Evolutionary conservation across 2,329 filamentous ascomycete genomes (phyloP).

Genomic region (Penicillium griseofulvum): DNA sequence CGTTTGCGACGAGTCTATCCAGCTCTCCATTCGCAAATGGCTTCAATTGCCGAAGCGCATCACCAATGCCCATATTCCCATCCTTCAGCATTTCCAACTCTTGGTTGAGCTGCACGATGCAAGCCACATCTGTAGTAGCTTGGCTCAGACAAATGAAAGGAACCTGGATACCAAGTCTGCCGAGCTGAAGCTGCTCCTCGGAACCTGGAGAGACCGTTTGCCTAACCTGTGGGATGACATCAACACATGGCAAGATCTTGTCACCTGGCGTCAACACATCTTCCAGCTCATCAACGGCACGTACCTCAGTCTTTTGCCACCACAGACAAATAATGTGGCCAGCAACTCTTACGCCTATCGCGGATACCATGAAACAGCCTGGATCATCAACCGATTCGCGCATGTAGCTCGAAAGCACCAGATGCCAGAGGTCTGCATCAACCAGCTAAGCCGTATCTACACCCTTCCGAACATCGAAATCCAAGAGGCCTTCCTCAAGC

Average conservation of each 20-base stretch:
- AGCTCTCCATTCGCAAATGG: conserved; percentile 97
- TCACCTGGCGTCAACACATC: conserved; percentile 99
- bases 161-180: conserved; percentile 94
- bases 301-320: conserved; percentile 80
- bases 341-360: conserved; percentile 94
- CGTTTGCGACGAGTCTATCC: conserved; percentile 93
- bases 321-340: conserved; percentile 74
- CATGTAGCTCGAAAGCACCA: conserved; percentile 97
- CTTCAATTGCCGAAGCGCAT: conserved; percentile 93
- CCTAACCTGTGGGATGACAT: conserved; percentile 99
- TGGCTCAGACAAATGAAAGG: conserved; percentile 74
- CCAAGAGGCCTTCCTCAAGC: conserved; percentile 95
- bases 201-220: conserved; percentile 90
- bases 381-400: conserved; percentile 99
- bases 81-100: conserved; percentile 97
- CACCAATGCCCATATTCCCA: conserved; percentile 90
- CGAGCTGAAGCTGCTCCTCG: conserved; percentile 88
- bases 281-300: conserved; percentile 96
- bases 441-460: conserved; percentile 94
- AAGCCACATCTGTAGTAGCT: conserved; percentile 89
- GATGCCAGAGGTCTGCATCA: conserved; percentile 95
- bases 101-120: conserved; percentile 96
- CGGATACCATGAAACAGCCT: conserved; percentile 97
- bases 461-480: conserved; percentile 99
- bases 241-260: conserved; percentile 96